These are phyloP conservation scores for Taiwanofungus camphoratus DNA, from an alignment of 1,284 basidiomycete species.

Conservation along the genomic window DNA sequence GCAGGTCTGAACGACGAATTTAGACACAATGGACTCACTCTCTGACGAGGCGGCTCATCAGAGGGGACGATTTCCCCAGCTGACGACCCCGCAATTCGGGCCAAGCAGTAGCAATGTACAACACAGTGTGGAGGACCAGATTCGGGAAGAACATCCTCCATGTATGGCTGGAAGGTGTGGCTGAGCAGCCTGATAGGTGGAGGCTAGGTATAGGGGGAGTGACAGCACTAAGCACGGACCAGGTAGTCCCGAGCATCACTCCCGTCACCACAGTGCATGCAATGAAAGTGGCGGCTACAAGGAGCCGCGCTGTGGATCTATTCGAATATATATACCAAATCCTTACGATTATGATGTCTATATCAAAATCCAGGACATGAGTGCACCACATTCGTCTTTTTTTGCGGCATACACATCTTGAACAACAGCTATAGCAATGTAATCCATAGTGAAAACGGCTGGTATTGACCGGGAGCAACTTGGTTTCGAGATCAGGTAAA, in stretches of 20 bases:
- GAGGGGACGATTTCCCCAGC: not conserved
- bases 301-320: conserved; percentile 11
- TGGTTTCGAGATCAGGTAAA: not conserved
- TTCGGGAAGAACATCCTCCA: conserved; percentile 4
- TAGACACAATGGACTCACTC: conserved; percentile 6
- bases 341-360: conserved; percentile 25
- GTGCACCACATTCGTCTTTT: not conserved
- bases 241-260: conserved; percentile 12
- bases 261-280: conserved; percentile 7
- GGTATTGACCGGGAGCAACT: conserved; percentile 2
- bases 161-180: conserved; percentile 12
- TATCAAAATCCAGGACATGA: not conserved
- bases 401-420: conserved; percentile 15
- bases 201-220: conserved; percentile 10
- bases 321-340: conserved; percentile 26
- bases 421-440: conserved; percentile 11
- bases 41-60: not conserved
- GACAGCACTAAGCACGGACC: conserved; percentile 13
- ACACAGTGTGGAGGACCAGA: conserved; percentile 3
- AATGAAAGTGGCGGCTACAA: conserved; percentile 15
- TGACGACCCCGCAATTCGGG: not conserved
- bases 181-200: conserved; percentile 14
- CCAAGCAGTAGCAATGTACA: conserved; percentile 1
- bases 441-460: conserved; percentile 1
- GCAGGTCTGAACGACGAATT: not conserved